phyloP scores from a whole-genome alignment of 495 filamentous ascomycete genomes.

The Podospora comata region DNA sequence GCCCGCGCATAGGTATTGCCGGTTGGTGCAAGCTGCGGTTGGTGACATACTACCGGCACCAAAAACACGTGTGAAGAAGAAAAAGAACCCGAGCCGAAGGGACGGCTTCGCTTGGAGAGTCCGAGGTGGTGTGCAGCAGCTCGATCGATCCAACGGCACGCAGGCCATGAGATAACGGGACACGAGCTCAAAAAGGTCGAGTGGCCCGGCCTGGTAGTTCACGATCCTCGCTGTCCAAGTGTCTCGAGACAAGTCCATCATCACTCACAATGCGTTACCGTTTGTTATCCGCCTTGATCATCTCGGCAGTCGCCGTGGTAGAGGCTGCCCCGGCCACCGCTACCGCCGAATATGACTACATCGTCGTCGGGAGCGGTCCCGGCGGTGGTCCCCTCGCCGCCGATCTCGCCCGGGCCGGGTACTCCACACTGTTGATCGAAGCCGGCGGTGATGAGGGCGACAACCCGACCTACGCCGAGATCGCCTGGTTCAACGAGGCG shows the following conservation, averaged over 20 bases:
- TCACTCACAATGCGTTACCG: conserved; percentile 27
- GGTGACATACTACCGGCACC: not conserved
- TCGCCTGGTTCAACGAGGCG: conserved; percentile 42
- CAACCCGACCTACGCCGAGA: conserved; percentile 43
- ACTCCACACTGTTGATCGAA: conserved; percentile 60
- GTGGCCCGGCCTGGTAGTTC: not conserved
- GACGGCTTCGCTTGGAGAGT: not conserved
- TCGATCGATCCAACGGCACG: not conserved
- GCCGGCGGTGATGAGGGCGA: conserved; percentile 60
- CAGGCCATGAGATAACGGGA: not conserved
- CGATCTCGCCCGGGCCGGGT: conserved; percentile 58
- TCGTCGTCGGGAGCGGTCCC: conserved; percentile 63
- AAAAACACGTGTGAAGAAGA: not conserved
- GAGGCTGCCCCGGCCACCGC: conserved; percentile 10
- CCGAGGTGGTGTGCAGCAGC: not conserved
- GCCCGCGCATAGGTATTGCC: not conserved
- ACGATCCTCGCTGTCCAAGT: conserved; percentile 30
- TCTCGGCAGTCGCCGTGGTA: conserved; percentile 24
- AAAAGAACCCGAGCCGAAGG: not conserved
- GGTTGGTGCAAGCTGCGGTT: not conserved
- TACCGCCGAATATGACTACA: conserved; percentile 54
- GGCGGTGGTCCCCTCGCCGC: conserved; percentile 63
- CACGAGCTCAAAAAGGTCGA: not conserved
- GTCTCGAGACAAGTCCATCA: not conserved
- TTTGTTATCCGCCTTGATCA: conserved; percentile 31